Conservation (phyloP, 2,329 filamentous ascomycete genomes). For the Dactylellina cionopaga region DNA sequence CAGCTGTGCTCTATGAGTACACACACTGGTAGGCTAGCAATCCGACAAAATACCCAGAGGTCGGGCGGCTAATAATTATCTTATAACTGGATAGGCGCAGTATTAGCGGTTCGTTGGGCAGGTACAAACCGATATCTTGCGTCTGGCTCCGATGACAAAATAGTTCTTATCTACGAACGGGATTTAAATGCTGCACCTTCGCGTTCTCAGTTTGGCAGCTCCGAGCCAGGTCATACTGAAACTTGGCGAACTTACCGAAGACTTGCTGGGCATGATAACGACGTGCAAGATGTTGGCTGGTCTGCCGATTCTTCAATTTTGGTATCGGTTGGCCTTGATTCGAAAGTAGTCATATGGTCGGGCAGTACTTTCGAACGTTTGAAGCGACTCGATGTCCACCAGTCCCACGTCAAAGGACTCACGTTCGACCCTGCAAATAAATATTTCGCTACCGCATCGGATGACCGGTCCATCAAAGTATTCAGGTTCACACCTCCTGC, state of each 20-base stretch:
- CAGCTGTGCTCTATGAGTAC: constrained; percentile 99
- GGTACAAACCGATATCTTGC: constrained; percentile 94
- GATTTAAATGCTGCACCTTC: constrained; percentile 74
- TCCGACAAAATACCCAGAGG: neutral
- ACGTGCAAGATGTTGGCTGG: constrained; percentile 98
- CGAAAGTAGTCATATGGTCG: constrained; percentile 98
- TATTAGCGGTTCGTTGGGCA: constrained; percentile 86
- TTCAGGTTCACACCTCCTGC: constrained; percentile 92
- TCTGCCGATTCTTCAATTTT: constrained; percentile 94
- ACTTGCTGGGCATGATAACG: constrained; percentile 95
- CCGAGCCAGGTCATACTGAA: constrained; percentile 90
- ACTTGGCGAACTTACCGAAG: constrained; percentile 97
- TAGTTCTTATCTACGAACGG: constrained; percentile 90
- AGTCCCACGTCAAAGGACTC: constrained; percentile 98
- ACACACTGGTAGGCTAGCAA: constrained; percentile 88
- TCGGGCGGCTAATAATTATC: neutral
- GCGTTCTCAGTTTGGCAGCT: constrained; percentile 75
- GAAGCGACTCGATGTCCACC: constrained; percentile 90
- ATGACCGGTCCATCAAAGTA: constrained; percentile 95
- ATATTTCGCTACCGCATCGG: constrained; percentile 97
- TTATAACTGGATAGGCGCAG: constrained; percentile 48
- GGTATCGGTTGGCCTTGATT: constrained; percentile 94
- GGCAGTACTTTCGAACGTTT: constrained; percentile 98
- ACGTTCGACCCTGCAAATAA: constrained; percentile 99
- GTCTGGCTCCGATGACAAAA: constrained; percentile 97